These are phyloP conservation scores for Naganishia liquefaciens DNA, from an alignment of 1,284 basidiomycete species.

Conservation along the genomic window DNA sequence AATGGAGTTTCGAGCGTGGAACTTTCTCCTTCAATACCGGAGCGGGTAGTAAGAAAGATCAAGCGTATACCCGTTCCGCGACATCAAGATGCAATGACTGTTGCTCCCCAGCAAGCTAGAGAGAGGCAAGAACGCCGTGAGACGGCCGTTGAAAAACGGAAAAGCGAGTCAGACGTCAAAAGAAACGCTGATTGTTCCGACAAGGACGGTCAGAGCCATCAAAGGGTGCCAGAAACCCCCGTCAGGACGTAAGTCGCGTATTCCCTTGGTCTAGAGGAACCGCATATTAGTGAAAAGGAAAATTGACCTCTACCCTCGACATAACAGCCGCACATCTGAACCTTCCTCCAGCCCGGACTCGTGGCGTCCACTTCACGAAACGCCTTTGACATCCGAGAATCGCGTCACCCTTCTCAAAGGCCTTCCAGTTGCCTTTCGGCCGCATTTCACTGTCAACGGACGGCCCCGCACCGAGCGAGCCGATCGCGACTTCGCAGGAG, in stretches of 20 bases:
- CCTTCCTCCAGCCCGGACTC: neutral
- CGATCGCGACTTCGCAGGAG: too few species aligned
- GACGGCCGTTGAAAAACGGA: neutral
- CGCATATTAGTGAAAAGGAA: neutral
- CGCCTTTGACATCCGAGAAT: neutral
- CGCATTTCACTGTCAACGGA: too few species aligned
- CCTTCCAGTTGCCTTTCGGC: neutral
- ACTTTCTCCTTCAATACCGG: neutral
- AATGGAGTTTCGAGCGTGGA: too few species aligned
- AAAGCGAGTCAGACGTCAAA: conserved; percentile 8
- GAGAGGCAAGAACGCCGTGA: too few species aligned
- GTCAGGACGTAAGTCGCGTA: neutral
- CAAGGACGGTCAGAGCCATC: neutral
- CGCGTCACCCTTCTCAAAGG: conserved; percentile 4
- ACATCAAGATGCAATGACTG: neutral
- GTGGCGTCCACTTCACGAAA: neutral
- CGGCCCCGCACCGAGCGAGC: too few species aligned
- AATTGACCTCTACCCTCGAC: neutral
- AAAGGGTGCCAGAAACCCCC: neutral
- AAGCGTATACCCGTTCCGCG: conserved; percentile 13
- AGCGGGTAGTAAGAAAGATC: neutral
- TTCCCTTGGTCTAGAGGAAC: too few species aligned
- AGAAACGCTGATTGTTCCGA: neutral
- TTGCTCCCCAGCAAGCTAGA: too few species aligned
- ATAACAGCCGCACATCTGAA: neutral